These are phyloP conservation scores for Clausena lansium DNA, from an alignment of 345 rosid genomes.

Conservation along the genomic window DNA sequence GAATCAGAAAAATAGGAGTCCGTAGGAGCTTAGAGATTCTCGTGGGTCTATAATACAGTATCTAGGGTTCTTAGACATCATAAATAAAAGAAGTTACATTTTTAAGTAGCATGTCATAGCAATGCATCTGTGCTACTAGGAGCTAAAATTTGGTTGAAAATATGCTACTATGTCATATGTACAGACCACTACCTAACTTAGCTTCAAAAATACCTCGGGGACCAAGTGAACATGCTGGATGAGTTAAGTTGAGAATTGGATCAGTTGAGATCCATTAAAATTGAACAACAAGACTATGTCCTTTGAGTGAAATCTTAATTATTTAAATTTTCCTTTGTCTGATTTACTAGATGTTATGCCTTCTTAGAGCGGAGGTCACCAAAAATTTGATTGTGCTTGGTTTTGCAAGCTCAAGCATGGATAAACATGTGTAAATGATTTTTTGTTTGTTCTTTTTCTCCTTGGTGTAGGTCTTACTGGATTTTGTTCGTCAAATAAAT, in stretches of 20 bases:
- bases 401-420: slow-evolving; percentile 16
- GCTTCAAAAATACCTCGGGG: background rate
- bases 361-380: background rate
- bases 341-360: background rate
- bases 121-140: background rate
- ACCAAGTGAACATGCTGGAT: background rate
- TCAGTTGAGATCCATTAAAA: background rate
- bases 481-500: slow-evolving; percentile 87
- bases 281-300: background rate
- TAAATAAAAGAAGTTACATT: background rate
- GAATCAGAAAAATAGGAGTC: background rate
- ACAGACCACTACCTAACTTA: background rate
- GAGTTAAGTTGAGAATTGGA: background rate
- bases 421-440: background rate
- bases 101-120: background rate
- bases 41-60: background rate
- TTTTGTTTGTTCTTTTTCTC: slow-evolving; percentile 5
- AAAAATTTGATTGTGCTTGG: background rate
- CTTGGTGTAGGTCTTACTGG: slow-evolving; percentile 76
- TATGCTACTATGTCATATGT: background rate
- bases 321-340: background rate
- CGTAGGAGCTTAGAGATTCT: background rate
- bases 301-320: background rate
- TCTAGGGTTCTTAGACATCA: background rate
- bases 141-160: background rate